Evolutionary conservation across 139 green algal species (phyloP).

Genomic region (Chlorella sp.): DNA sequence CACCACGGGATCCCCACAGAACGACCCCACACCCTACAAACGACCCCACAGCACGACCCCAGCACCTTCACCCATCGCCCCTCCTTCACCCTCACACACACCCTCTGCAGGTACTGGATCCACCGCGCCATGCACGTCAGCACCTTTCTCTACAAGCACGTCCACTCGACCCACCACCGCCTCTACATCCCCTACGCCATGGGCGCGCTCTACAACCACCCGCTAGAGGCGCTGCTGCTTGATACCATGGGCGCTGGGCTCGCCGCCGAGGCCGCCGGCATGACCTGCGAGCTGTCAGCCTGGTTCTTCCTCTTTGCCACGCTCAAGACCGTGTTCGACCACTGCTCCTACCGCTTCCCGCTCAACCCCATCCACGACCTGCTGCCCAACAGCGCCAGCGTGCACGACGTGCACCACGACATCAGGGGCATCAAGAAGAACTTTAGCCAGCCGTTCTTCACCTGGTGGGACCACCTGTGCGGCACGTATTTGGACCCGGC

Average conservation of each 20-base stretch:
- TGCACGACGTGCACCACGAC: slow-evolving; percentile 63
- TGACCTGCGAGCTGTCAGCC: slow-evolving; percentile 32
- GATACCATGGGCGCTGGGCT: slow-evolving; percentile 54
- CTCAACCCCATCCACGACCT: slow-evolving; percentile 57
- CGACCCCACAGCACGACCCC: too few species aligned
- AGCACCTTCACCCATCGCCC: too few species aligned
- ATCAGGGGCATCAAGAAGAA: slow-evolving; percentile 52
- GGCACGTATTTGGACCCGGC: slow-evolving; percentile 38
- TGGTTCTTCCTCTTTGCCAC: slow-evolving; percentile 50
- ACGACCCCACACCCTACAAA: too few species aligned
- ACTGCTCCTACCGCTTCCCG: slow-evolving; percentile 51
- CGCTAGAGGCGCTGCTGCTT: slow-evolving; percentile 56
- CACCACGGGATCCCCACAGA: too few species aligned
- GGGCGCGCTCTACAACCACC: slow-evolving; percentile 67
- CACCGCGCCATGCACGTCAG: slow-evolving; percentile 55
- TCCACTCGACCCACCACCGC: slow-evolving; percentile 57
- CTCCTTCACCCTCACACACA: too few species aligned
- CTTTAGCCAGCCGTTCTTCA: slow-evolving; percentile 68
- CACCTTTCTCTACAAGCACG: slow-evolving; percentile 55
- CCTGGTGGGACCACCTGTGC: slow-evolving; percentile 46
- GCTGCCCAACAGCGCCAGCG: slow-evolving; percentile 56
- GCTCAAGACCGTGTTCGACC: slow-evolving; percentile 62
- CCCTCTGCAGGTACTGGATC: slow-evolving; percentile 63
- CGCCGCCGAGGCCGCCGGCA: slow-evolving; percentile 32
- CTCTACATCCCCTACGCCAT: slow-evolving; percentile 53